phyloP scores from a whole-genome alignment of 2,329 filamentous ascomycete genomes.

The Tolypocladium tundrense region DNA sequence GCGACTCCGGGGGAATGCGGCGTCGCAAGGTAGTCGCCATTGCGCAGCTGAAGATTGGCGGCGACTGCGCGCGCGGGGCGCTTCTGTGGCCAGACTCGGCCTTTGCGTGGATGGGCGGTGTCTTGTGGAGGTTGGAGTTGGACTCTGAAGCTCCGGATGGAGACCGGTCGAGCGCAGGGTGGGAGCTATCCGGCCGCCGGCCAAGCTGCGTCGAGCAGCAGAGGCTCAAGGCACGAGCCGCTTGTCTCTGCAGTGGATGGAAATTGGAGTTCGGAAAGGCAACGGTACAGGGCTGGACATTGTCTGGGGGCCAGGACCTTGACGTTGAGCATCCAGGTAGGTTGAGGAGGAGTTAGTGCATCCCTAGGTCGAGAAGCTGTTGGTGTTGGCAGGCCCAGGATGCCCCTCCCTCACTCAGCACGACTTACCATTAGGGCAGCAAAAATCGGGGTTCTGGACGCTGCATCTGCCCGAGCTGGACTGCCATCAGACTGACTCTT shows the following conservation, averaged over 20 bases:
- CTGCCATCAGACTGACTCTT: background rate
- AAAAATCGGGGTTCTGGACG: background rate
- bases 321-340: too few relatives aligned
- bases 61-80: background rate
- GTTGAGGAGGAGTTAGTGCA: too few relatives aligned
- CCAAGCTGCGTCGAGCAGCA: background rate
- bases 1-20: slow-evolving; percentile 15
- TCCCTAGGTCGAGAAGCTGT: too few relatives aligned
- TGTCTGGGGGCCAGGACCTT: too few relatives aligned
- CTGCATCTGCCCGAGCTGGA: background rate
- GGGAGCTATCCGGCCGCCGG: background rate
- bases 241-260: background rate
- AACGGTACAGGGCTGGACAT: background rate
- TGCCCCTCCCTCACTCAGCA: background rate
- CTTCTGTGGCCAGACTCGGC: background rate
- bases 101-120: background rate
- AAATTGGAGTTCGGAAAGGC: background rate
- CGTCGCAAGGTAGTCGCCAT: slow-evolving; percentile 25
- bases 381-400: too few relatives aligned
- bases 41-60: background rate
- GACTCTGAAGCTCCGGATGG: too few relatives aligned
- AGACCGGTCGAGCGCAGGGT: too few relatives aligned
- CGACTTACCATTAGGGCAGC: background rate
- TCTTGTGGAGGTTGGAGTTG: background rate
- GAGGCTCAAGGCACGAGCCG: background rate